Evolutionary conservation across 371 early-diverging fungal genomes (phyloP).

Genomic region (Mortierella sp.): DNA sequence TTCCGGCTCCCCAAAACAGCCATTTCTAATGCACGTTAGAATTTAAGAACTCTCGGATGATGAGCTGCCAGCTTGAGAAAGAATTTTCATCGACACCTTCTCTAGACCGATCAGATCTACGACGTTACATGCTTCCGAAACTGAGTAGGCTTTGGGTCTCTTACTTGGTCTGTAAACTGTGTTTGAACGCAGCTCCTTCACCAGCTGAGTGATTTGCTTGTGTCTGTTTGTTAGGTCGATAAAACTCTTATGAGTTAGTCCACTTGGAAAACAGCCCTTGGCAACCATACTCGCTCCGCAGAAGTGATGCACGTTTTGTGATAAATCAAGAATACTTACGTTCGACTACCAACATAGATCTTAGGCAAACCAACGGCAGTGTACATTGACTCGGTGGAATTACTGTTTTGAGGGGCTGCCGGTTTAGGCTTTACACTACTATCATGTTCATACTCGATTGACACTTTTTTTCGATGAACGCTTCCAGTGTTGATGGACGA

Average conservation of each 20-base stretch:
- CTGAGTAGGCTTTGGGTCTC: neutral
- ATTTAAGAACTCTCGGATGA: neutral
- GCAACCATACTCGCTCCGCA: neutral
- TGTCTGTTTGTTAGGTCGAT: conserved; percentile 52
- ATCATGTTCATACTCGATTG: conserved; percentile 26
- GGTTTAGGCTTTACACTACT: neutral
- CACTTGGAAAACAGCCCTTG: no score
- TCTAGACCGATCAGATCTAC: neutral
- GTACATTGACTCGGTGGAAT: neutral
- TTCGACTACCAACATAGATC: conserved; percentile 67
- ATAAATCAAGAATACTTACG: conserved; percentile 48
- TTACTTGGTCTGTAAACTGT: conserved; percentile 65
- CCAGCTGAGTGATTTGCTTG: conserved; percentile 65
- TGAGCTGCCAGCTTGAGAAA: neutral
- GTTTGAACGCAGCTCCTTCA: conserved; percentile 61
- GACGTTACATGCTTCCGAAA: neutral
- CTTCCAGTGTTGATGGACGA: neutral
- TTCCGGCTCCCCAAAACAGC: conserved; percentile 66
- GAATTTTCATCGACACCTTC: neutral
- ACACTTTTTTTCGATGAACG: conserved; percentile 9
- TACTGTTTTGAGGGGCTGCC: neutral
- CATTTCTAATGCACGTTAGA: conserved; percentile 48
- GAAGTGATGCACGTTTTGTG: neutral
- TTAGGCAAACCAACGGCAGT: conserved; percentile 26
- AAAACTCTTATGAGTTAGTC: neutral